Base-by-base conservation (phyloP, 2,329 filamentous ascomycete species). In the Monilinia fructicola region DNA sequence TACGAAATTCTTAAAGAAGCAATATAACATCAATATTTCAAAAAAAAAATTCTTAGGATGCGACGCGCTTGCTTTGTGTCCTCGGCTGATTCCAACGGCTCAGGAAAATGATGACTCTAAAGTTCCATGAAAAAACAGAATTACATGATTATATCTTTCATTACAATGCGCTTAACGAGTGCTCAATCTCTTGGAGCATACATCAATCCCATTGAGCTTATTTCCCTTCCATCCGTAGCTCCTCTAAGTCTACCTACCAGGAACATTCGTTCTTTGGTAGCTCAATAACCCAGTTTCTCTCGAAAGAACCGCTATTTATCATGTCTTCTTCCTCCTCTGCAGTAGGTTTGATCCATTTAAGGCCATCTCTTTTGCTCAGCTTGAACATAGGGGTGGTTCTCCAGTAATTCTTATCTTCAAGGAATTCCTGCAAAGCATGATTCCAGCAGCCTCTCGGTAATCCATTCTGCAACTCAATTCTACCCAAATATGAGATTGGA, bases 241-340 rank as follows among this genome's bases (percentile, higher is more conserved):
- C 18, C 26, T 35, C n/a, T n/a, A n/a, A n/a, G n/a, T n/a, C n/a
- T n/a, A n/a, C n/a, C n/a, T 11, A 59, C n/a, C 12, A 48, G 48
- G 16, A 10, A n/a, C 48, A 59, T 23, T 59, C 56, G 11, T 48
- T 48, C 21, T 28, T 59, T 48, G 42, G 56, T 23, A 59, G 44
- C 56, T 46, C 56, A n/a, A 48, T 12, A 7, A 59, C 42, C 56
- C 56, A 59, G n/a, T 35, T 21, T 9, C 9, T 21, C 18, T 16
- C 28, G 9, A 59, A 35, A n/a, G 44, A 14, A 2, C 21, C 11
- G 1, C 4, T 9, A n/a, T 23, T 14, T 21, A 35, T 48, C 3
- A 18, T 4, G 11, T 1, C 3, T 14, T 59, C 56, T 16, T 4
- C 42, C 1, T 1, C 3, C 28, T 48, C 23, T 23, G 1, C n/a